These are phyloP conservation scores for Radiomyces spectabilis DNA, from an alignment of 192 early-diverging fungal species.

Conservation along the genomic window DNA sequence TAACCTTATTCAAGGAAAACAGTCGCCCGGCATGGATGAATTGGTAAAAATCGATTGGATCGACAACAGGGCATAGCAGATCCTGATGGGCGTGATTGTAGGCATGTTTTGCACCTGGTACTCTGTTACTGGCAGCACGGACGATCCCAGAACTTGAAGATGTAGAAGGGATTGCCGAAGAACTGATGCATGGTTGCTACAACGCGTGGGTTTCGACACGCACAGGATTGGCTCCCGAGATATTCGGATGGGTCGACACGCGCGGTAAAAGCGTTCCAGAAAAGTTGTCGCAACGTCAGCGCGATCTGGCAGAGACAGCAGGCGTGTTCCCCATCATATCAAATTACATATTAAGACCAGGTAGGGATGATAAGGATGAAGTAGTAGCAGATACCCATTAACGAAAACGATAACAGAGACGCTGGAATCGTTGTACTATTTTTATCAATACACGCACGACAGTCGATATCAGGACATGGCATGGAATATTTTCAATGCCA, in stretches of 20 bases:
- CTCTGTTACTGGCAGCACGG: constrained; percentile 38
- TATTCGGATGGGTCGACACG: constrained; percentile 20
- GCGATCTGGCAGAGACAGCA: constrained; percentile 7
- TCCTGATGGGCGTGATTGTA: constrained; percentile 6
- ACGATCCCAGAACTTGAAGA: constrained; percentile 26
- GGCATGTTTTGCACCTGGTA: constrained; percentile 50
- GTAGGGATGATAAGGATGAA: constrained; percentile 24
- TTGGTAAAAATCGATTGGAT: constrained; percentile 4
- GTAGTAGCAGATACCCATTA: background rate
- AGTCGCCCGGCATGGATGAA: constrained; percentile 9
- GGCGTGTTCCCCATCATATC: background rate
- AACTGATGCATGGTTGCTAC: constrained; percentile 40
- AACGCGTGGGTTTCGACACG: constrained; percentile 31
- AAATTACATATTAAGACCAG: constrained; percentile 42
- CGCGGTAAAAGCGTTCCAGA: background rate
- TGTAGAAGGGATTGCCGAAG: constrained; percentile 25
- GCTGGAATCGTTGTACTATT: constrained; percentile 62
- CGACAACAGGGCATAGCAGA: background rate
- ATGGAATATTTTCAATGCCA: constrained; percentile 52
- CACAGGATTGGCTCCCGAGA: constrained; percentile 48
- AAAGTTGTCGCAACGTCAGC: constrained; percentile 3
- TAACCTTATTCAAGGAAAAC: background rate
- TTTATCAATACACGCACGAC: constrained; percentile 68
- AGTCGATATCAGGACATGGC: constrained; percentile 55
- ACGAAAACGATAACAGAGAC: constrained; percentile 39